Evolutionary conservation across 352 stramenopile species (phyloP), one percentile per base, ranked within the genome.

Genomic region (Pelagophyceae sp.): DNA sequence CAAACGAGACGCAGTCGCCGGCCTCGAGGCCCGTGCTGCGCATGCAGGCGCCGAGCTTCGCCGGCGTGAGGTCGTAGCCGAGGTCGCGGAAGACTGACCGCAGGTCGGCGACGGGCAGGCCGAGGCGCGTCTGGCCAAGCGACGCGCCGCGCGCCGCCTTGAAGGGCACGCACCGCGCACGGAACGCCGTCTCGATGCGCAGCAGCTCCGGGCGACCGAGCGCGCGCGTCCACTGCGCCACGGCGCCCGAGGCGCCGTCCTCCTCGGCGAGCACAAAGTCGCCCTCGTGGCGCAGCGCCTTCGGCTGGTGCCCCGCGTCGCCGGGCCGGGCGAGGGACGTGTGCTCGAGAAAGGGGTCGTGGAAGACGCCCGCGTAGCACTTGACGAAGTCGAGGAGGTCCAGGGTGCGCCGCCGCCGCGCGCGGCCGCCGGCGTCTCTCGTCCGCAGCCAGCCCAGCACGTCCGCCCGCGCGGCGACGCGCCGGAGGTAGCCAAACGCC

Each of bases 31-130:
- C 61, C n/a, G 32, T 64, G 32, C 74, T 35, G 1, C 31, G 32
- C 0, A 79, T 11, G 35, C 61, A n/a, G 25, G 31, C 27, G 32
- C 23, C 31, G 25, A 79, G 65, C 3, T 45, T 51, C 6, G 3
- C 20, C 35, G 60, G 61, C 37, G 76, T 61, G 27, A 77, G 25
- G 37, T 79, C 76, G 3, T 20, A 40, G 20, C 50, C 64, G n/a
- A 76, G 35, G 35, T 69, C 60, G 6, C 76, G 76, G 63, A 79
- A 65, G 20, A 75, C 64, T 23, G 35, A n/a, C 3, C 76, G 76
- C 19, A 76, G 33, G 31, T 77, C 76, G 33, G n/a, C 29, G 33
- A 76, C 64, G 35, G 38, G 37, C 15, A 79, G 33, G 11, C 76
- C 76, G 33, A 76, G 50, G 23, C 76, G 76, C 35, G 65, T 38